phyloP scores from a whole-genome alignment of 2,329 filamentous ascomycete species.

The Colletotrichum gloeosporioides region DNA sequence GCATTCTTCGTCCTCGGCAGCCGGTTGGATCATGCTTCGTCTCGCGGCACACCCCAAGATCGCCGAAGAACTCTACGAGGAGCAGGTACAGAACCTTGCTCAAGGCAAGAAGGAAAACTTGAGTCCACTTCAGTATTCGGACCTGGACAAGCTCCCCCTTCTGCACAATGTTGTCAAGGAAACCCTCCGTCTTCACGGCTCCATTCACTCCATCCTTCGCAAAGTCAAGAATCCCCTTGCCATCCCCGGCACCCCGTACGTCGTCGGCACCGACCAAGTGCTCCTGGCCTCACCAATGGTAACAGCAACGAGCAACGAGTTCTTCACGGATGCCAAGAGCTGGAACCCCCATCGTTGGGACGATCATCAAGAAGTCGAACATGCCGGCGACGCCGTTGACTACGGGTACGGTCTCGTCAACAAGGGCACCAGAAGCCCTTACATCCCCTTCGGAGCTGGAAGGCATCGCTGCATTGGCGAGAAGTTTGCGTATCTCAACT shows the following conservation, averaged over 20 bases:
- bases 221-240: conserved; percentile 88
- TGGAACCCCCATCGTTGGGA: conserved; percentile 97
- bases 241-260: conserved; percentile 81
- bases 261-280: conserved; percentile 79
- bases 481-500: conserved; percentile 92
- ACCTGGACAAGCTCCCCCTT: conserved; percentile 78
- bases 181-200: conserved; percentile 87
- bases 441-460: conserved; percentile 92
- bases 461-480: conserved; percentile 95
- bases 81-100: conserved; percentile 78
- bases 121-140: conserved; percentile 72
- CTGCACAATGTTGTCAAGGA: conserved; percentile 89
- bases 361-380: conserved; percentile 46
- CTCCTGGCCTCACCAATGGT: conserved; percentile 88
- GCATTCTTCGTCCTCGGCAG: conserved; percentile 87
- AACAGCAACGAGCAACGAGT: conserved; percentile 71
- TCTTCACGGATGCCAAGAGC: conserved; percentile 80
- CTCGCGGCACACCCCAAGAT: conserved; percentile 80
- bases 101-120: conserved; percentile 64
- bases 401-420: conserved; percentile 93
- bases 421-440: conserved; percentile 89
- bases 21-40: conserved; percentile 83
- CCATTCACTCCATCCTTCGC: conserved; percentile 94
- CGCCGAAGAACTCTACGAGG: conserved; percentile 80
- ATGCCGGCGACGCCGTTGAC: conserved; percentile 77